Percentiles rank a stretch among this genome's conserved stretches.
These are phyloP conservation scores for Penicillium desertorum DNA, from an alignment of 495 filamentous ascomycete species.

Conservation along the genomic window DNA sequence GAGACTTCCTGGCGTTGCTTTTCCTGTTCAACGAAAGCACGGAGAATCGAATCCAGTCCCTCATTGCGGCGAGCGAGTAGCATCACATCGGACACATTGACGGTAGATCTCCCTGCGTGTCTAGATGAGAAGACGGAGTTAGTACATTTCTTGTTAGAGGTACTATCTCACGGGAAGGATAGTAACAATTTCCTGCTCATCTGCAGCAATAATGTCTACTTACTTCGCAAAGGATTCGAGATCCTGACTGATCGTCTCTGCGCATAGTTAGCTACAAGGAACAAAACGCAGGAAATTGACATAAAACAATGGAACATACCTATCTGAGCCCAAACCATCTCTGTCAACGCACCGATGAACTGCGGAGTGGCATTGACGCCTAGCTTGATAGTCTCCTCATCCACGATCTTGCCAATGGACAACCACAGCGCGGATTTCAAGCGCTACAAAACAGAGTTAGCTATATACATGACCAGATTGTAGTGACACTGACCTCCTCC, in stretches of 20 bases:
- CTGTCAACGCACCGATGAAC: conserved; percentile 89
- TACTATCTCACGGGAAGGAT: neutral
- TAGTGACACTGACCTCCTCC: conserved; percentile 35
- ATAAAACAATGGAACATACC: conserved; percentile 49
- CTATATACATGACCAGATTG: neutral
- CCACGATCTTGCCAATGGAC: conserved; percentile 82
- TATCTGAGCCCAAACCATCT: conserved; percentile 89
- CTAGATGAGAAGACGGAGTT: conserved; percentile 31
- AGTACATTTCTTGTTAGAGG: neutral
- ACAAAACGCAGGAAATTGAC: conserved; percentile 4
- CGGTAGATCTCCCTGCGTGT: conserved; percentile 79
- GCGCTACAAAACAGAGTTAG: conserved; percentile 49
- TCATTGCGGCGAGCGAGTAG: conserved; percentile 84
- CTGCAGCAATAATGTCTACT: conserved; percentile 13
- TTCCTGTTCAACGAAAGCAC: conserved; percentile 59
- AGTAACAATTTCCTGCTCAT: neutral
- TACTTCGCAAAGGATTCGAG: conserved; percentile 78
- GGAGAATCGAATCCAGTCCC: conserved; percentile 71
- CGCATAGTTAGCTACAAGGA: conserved; percentile 13
- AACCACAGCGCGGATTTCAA: conserved; percentile 96
- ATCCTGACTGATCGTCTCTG: conserved; percentile 73
- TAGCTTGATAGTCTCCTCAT: conserved; percentile 73
- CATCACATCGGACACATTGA: conserved; percentile 84
- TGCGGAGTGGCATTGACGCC: conserved; percentile 89
- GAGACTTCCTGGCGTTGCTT: conserved; percentile 38